These are phyloP conservation scores for Mucor indicus DNA, from an alignment of 371 early-diverging fungal genomes.

Conservation along the genomic window DNA sequence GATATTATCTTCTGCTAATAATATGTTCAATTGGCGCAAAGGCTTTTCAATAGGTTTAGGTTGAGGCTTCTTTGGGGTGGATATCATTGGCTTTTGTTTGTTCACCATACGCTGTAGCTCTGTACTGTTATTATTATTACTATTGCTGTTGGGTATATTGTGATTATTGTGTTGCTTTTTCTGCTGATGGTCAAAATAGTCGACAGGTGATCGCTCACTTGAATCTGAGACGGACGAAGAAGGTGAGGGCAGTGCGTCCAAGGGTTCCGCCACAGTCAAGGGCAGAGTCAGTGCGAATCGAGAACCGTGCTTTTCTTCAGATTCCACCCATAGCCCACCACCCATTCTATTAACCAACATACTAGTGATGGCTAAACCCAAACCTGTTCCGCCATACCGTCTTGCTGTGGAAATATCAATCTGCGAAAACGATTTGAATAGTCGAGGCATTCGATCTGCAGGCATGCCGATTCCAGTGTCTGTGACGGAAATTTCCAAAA, in stretches of 20 bases:
- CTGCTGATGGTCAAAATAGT: no score
- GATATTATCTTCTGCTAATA: conserved; percentile 50
- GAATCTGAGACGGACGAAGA: no score
- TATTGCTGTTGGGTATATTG: no score
- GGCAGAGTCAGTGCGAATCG: conserved; percentile 60
- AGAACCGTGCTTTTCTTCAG: conserved; percentile 51
- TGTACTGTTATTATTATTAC: no score
- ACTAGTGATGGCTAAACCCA: conserved; percentile 57
- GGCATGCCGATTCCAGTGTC: conserved; percentile 64
- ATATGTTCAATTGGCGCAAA: no score
- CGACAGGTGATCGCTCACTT: no score
- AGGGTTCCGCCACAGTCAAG: conserved; percentile 34
- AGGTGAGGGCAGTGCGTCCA: no score
- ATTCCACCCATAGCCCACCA: conserved; percentile 61
- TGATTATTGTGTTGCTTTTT: no score
- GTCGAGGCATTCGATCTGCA: conserved; percentile 49
- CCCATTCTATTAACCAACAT: conserved; percentile 60
- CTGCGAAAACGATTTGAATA: conserved; percentile 59
- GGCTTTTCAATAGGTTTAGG: no score
- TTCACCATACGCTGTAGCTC: no score
- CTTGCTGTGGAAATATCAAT: conserved; percentile 59
- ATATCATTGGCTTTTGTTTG: no score
- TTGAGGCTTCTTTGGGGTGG: no score
- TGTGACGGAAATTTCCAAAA: conserved; percentile 55
- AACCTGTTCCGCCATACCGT: conserved; percentile 56